Percentiles rank a stretch among this genome's conserved stretches.
These are phyloP conservation scores for Phytophthora ohioensis DNA, from an alignment of 352 stramenopile genomes.

Conservation along the genomic window DNA sequence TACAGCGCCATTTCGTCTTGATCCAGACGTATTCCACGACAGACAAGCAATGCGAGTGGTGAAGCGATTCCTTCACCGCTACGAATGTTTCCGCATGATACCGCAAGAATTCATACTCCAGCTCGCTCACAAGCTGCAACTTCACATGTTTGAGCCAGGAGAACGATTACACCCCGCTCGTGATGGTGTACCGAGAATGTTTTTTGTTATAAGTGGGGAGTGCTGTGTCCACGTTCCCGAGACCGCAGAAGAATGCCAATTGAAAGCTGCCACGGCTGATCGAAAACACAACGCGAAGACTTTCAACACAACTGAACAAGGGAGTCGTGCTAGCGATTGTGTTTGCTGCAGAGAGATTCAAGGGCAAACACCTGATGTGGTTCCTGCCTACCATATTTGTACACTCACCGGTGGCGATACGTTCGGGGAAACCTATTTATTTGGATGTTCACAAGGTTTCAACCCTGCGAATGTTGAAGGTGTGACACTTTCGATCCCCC, in stretches of 20 bases:
- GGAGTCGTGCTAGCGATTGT: background rate
- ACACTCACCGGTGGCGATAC: constrained; percentile 43
- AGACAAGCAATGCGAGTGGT: constrained; percentile 16
- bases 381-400: constrained; percentile 40
- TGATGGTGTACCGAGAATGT: constrained; percentile 32
- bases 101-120: constrained; percentile 38
- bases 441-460: constrained; percentile 7
- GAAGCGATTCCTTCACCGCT: constrained; percentile 49
- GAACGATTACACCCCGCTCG: constrained; percentile 37
- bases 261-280: constrained; percentile 10
- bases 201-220: constrained; percentile 53
- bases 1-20: background rate
- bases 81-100: constrained; percentile 50
- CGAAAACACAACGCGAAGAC: background rate
- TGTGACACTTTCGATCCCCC: constrained; percentile 44
- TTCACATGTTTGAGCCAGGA: constrained; percentile 34
- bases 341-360: constrained; percentile 7
- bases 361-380: background rate
- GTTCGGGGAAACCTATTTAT: constrained; percentile 44
- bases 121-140: constrained; percentile 44
- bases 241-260: constrained; percentile 26
- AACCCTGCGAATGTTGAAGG: constrained; percentile 28
- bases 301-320: background rate
- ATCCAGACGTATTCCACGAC: background rate
- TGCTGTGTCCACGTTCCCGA: constrained; percentile 43